Evolutionary conservation across 2,329 filamentous ascomycete species (phyloP).

Genomic region (Fusarium newnesense): DNA sequence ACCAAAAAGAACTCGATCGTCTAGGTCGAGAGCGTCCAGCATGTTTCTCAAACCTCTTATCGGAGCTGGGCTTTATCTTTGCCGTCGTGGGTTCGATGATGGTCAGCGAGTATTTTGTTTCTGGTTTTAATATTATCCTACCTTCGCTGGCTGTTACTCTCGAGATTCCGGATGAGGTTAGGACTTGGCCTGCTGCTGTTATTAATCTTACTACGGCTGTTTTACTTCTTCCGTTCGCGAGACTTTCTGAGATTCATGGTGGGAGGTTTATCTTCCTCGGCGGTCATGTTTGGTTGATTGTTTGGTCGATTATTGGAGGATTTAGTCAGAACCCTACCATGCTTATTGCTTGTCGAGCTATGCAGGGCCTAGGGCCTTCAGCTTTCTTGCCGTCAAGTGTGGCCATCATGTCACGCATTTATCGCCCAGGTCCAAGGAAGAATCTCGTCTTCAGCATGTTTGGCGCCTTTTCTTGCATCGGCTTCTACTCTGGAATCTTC

Average conservation of each 20-base stretch:
- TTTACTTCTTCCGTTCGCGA: slow-evolving; percentile 71
- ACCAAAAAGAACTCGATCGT: slow-evolving; percentile 60
- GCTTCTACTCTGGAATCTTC: slow-evolving; percentile 74
- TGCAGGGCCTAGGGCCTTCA: slow-evolving; percentile 78
- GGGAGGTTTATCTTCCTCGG: slow-evolving; percentile 68
- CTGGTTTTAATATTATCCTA: slow-evolving; percentile 79
- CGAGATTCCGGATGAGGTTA: slow-evolving; percentile 68
- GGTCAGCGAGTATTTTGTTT: slow-evolving; percentile 78
- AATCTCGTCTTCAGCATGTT: slow-evolving; percentile 73
- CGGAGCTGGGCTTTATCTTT: slow-evolving; percentile 72
- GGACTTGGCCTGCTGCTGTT: slow-evolving; percentile 73
- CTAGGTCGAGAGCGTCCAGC: slow-evolving; percentile 71
- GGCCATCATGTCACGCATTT: slow-evolving; percentile 75
- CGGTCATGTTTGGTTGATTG: slow-evolving; percentile 71
- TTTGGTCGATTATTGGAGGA: slow-evolving; percentile 76
- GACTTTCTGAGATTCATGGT: slow-evolving; percentile 70
- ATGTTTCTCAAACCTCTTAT: slow-evolving; percentile 61
- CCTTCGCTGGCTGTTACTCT: slow-evolving; percentile 72
- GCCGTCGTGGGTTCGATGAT: slow-evolving; percentile 72
- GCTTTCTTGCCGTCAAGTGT: slow-evolving; percentile 76
- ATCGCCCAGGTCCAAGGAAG: slow-evolving; percentile 77
- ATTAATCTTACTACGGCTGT: slow-evolving; percentile 67
- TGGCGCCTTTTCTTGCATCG: slow-evolving; percentile 66
- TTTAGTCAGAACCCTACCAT: slow-evolving; percentile 74
- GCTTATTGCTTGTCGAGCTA: slow-evolving; percentile 76